These are phyloP conservation scores for Puccinia horiana DNA, from an alignment of 1,284 basidiomycete genomes.

Conservation along the genomic window DNA sequence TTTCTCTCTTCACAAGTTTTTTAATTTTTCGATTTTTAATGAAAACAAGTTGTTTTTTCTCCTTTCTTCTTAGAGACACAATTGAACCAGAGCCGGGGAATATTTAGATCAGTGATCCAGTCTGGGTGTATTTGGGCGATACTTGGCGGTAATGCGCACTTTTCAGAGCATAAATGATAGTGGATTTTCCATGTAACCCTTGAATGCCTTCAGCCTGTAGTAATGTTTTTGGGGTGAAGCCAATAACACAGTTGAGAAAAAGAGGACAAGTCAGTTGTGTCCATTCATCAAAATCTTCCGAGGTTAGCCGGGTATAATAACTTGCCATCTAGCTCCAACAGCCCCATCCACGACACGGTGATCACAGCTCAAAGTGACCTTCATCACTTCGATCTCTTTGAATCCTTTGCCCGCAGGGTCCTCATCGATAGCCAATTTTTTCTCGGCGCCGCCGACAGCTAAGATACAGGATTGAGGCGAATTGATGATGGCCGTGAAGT, in stretches of 20 bases:
- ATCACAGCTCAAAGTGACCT: slow-evolving; percentile 91
- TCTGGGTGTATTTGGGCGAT: neutral
- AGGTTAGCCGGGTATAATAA: slow-evolving; percentile 52
- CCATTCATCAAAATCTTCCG: neutral
- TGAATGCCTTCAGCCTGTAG: slow-evolving; percentile 75
- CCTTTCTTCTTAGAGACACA: neutral
- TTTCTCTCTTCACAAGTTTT: neutral
- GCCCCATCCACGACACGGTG: slow-evolving; percentile 73
- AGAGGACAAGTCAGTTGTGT: neutral
- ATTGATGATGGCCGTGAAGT: slow-evolving; percentile 99
- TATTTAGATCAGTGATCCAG: neutral
- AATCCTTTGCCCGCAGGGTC: slow-evolving; percentile 83
- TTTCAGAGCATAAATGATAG: slow-evolving; percentile 62
- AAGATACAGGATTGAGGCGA: slow-evolving; percentile 96
- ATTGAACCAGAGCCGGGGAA: neutral
- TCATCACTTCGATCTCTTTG: slow-evolving; percentile 89
- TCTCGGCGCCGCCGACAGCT: slow-evolving; percentile 85
- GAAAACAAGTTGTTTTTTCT: slow-evolving; percentile 1
- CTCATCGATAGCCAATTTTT: slow-evolving; percentile 81
- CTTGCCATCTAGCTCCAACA: slow-evolving; percentile 76
- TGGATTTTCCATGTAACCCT: slow-evolving; percentile 95
- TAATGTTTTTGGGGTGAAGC: neutral
- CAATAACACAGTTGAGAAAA: neutral
- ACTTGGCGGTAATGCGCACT: neutral
- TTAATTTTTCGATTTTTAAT: neutral